Base-by-base conservation (phyloP, 352 stramenopile species). In the Globisporangium acanthophoron region DNA sequence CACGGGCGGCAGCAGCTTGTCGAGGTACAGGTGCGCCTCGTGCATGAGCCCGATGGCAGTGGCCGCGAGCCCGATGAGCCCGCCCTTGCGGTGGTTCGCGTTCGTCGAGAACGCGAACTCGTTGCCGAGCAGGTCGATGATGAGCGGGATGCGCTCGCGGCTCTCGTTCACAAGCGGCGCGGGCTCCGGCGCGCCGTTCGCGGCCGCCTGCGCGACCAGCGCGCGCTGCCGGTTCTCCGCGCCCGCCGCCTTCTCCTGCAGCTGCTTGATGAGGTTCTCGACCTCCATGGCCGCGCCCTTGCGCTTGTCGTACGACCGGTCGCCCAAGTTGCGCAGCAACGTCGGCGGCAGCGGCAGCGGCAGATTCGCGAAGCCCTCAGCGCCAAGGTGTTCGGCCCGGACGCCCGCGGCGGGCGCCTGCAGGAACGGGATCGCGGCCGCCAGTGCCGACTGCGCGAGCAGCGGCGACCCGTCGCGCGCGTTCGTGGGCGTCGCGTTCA, bases 251-350 rank as follows among this genome's bases (percentile, higher is more conserved):
- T 91, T 96, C 63, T 99, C 94, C 64, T 97, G 91, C 18, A 99
- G 78, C 44, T 93, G 89, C 73, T 99, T 99, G 58, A 99, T 97
- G 21, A 99, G 78, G 61, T 97, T 97, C 82, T 99, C 97, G 33
- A 99, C 94, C 76, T 99, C 97, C 56, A 99, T 87, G 8, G 97
- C 97, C 1, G 97, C 97, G 66, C 96, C 97, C 76, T 99, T 99
- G 55, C 97, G 91, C 78, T 99, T 99, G 65, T 99, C 97, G 73
- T 99, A 99, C 15, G 93, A 98, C 18, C 96, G 84, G 72, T 99
- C 97, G 35, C 97, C 96, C 31, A 99, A 82, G 53, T 95, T 96
- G 45, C 84, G 80, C 85, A 92, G 78, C 29, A 93, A 71, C 35
- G 74, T 90, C 12, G 80, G 80, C 11, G 83, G 84, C 52, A 95